Base-by-base conservation (phyloP, 2,329 filamentous ascomycete genomes). In the Aspergillus tamarii region DNA sequence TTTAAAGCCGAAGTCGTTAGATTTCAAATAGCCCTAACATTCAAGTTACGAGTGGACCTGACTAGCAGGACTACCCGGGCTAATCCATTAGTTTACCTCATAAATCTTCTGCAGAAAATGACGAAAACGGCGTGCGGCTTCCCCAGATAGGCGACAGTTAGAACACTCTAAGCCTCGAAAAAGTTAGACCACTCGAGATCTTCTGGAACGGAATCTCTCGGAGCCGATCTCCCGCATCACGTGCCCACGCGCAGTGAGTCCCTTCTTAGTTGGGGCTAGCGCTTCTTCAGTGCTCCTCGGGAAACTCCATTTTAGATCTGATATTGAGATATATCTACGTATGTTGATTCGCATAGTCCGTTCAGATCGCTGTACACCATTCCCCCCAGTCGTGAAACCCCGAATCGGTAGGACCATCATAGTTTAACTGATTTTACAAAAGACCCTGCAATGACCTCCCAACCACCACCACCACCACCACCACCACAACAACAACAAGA, bases 401-500 rank as follows among this genome's bases (percentile, higher is more conserved):
- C 39, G 16, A n/a, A 41, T 41, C 8, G 39, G n/a, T 19, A 41
- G 16, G 6, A 41, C 8, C 39, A n/a, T 41, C 39, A n/a, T 19
- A n/a, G 19, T 19, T 41, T 19, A 19, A 41, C 6, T 12, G 4
- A 50, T 21, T 28, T 21, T 19, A 9, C 23, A 19, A 6, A 5
- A 21, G 10, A n/a, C n/a, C 52, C 28, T 39, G 28, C 54, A 52
- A 65, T 65, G 63, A 64, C 52, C 26, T 61, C 62, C 52, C 64
- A 65, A 65, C 48, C 61, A 61, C 26, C 65, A 62, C 66, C 62
- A 68, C 26, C 26, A 5, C 48, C 61, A 61, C 26, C 65, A 62
- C 66, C 62, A 68, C 26, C 26, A 5, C n/a, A n/a, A n/a, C n/a
- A n/a, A n/a, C n/a, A n/a, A n/a, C 67, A 66, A 68, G 64, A 48